phyloP scores from a whole-genome alignment of 1,139 yeast species.

The Sugiyamaella pinicola region DNA sequence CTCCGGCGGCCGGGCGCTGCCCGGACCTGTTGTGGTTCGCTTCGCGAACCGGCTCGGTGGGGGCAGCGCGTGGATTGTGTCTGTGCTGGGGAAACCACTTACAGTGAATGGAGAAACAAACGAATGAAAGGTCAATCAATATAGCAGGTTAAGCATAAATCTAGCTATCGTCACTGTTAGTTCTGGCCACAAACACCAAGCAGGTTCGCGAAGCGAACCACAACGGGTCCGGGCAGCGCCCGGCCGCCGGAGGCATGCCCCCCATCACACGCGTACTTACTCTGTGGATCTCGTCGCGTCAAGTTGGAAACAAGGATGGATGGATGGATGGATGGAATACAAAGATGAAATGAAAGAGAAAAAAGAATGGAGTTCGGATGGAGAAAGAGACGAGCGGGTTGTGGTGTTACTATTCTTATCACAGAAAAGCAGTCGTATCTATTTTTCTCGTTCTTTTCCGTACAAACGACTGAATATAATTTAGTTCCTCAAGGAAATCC shows the following conservation, averaged over 20 bases:
- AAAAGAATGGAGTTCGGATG: neutral
- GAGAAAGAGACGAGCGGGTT: no score
- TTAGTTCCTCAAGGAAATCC: neutral
- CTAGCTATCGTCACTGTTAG: neutral
- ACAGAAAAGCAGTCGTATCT: neutral
- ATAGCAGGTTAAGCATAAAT: neutral
- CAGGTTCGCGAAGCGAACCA: conserved; percentile 2
- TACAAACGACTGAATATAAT: conserved; percentile 3
- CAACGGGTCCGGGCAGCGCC: conserved; percentile 1
- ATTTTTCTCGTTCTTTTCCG: neutral
- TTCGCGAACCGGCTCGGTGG: neutral
- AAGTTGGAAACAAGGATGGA: neutral
- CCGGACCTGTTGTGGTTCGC: conserved; percentile 14
- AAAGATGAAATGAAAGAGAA: no score
- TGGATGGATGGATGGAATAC: no score
- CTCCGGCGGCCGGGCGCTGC: conserved; percentile 18
- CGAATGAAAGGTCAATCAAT: conserved; percentile 6
- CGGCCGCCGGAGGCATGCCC: neutral
- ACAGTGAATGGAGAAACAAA: conserved; percentile 4
- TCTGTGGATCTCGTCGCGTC: neutral
- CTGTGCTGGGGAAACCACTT: neutral
- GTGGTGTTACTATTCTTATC: neutral
- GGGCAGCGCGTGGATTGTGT: no score
- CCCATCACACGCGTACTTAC: neutral
- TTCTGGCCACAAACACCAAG: no score